Evolutionary conservation across 208 protist genomes (phyloP).

Genomic region (Leishmania arabica): DNA sequence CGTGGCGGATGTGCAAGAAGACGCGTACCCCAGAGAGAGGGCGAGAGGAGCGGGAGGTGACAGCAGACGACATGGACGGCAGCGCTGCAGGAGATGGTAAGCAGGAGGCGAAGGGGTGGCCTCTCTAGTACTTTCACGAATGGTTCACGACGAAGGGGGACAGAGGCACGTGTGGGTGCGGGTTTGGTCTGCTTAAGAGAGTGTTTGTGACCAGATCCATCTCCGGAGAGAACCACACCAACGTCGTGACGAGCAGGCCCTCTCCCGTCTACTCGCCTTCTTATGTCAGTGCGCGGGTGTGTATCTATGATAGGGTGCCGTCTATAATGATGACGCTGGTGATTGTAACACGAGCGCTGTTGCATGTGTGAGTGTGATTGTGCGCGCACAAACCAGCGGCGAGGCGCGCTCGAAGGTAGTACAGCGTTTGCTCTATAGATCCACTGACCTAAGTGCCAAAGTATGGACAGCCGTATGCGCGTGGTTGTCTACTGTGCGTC

Average conservation of each 20-base stretch:
- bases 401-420: background rate
- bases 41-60: constrained; percentile 6
- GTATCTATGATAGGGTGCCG: background rate
- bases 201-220: background rate
- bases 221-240: background rate
- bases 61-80: background rate
- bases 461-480: background rate
- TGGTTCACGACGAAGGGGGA: background rate
- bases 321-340: background rate
- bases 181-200: background rate
- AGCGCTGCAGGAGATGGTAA: background rate
- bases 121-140: background rate
- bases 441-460: background rate
- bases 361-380: background rate
- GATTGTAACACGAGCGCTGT: background rate
- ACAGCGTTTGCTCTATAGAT: background rate
- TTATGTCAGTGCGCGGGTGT: background rate
- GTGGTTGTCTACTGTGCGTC: background rate
- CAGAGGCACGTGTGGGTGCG: background rate
- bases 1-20: constrained; percentile 61
- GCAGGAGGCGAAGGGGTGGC: background rate
- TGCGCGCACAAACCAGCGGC: background rate
- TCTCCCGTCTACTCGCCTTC: background rate
- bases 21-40: constrained; percentile 52
- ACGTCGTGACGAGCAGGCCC: background rate